Base-by-base conservation (phyloP, 1,284 basidiomycete genomes). In the Tilletia walkeri region DNA sequence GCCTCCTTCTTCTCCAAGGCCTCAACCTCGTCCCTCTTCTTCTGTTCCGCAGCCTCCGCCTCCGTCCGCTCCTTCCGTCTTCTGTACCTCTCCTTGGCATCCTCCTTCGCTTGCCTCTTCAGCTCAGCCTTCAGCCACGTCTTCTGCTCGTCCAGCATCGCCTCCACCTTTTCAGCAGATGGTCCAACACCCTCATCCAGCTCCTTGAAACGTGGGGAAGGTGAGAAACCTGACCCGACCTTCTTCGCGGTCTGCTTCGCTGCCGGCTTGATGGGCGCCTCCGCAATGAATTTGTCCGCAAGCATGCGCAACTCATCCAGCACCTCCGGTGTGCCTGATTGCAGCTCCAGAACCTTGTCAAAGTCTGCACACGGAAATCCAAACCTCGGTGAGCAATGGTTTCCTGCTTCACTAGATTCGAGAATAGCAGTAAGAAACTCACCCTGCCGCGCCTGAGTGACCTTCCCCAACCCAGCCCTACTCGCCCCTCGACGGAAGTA, bases 401-500 rank as follows among this genome's bases (percentile, higher is more conserved):
- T 18, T 10, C n/a, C 24, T 30, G 24, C 24, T 30, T 30, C 24
- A 30, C 24, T 30, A 30, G 2, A 1, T 30, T 30, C 24, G 24
- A 30, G 24, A 30, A 30, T 30, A 30, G 24, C 24, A 30, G 24
- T 1, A 30, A 30, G 24, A 24, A 18, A 56, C 63, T 54, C 47
- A 70, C 68, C 69, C 45, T 67, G 20, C 61, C 48, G 66, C 1
- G 73, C 74, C 45, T 41, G 45, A 9, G 72, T 66, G 24, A 65
- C n/a, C 36, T 67, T 73, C 38, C 70, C 67, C 56, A 70, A 49
- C 2, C 56, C 66, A 6, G 70, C 67, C 30, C 63, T 63, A 54
- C 69, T 69, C 56, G 69, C 69, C 14, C 73, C 74, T 3, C 74
- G 65, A 18, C 73, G 66, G 65, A 72, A 76, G 61, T 66, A 73